A percentile compares a stretch with the other conserved stretches of the same genome.
Evolutionary conservation across 768 basidiomycete genomes (phyloP).

Genomic region (Lepiota venenata): DNA sequence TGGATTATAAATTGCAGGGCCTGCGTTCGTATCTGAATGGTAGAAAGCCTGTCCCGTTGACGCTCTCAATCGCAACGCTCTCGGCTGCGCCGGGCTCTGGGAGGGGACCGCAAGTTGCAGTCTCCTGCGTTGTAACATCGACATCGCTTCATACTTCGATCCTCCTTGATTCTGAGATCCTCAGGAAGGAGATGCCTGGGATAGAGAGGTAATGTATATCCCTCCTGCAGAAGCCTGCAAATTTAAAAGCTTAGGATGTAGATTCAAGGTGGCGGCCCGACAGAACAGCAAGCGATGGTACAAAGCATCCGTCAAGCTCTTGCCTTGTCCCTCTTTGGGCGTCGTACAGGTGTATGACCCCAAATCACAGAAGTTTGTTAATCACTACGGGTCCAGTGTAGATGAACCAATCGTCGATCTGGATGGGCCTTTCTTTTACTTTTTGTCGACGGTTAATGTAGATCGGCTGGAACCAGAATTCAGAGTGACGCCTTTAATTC

Average conservation of each 20-base stretch:
- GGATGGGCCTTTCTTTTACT: conserved; percentile 82
- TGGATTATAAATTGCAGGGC: conserved; percentile 49
- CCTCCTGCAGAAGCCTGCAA: conserved; percentile 14
- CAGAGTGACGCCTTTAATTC: conserved; percentile 65
- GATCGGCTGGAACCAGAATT: conserved; percentile 86
- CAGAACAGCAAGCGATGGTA: conserved; percentile 77
- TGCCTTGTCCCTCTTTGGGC: conserved; percentile 37
- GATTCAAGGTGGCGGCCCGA: conserved; percentile 84
- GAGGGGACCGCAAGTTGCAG: conserved; percentile 17
- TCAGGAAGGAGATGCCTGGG: conserved; percentile 68
- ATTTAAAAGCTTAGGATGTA: conserved; percentile 12
- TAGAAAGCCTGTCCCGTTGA: conserved; percentile 37
- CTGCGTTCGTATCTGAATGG: conserved; percentile 47
- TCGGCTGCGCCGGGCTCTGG: conserved; percentile 25
- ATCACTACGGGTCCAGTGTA: conserved; percentile 29
- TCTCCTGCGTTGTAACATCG: conserved; percentile 86
- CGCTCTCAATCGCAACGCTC: conserved; percentile 52
- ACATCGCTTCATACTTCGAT: conserved; percentile 84
- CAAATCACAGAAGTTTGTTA: conserved; percentile 39
- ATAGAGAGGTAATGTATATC: conserved; percentile 47
- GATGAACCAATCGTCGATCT: conserved; percentile 41
- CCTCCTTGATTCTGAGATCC: conserved; percentile 73
- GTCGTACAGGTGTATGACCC: conserved; percentile 64
- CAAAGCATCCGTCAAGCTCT: conserved; percentile 51
- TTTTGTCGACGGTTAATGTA: conserved; percentile 77